phyloP scores from a whole-genome alignment of 176 grass and related monocot genomes.

The Puccinellia tenuiflora region DNA sequence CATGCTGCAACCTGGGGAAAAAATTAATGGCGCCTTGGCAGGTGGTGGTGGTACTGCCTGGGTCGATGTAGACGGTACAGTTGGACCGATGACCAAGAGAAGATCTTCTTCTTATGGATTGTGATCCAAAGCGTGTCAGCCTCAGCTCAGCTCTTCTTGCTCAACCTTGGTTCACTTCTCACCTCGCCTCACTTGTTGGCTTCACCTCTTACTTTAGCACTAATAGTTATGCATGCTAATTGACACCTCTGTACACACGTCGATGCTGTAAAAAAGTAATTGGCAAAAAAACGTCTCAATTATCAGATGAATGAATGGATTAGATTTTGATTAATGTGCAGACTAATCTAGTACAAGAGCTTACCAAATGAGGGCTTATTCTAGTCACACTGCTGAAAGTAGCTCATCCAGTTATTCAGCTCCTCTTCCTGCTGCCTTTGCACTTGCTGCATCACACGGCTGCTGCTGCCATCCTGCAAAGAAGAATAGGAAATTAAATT shows the following conservation, averaged over 20 bases:
- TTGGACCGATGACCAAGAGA: neutral
- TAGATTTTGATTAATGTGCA: neutral
- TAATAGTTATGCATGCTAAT: neutral
- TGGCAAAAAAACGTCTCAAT: neutral
- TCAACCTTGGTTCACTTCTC: neutral
- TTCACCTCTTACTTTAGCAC: neutral
- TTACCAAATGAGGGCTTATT: conserved; percentile 5
- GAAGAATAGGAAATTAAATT: neutral
- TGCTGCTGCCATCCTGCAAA: conserved; percentile 3
- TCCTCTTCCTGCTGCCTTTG: neutral
- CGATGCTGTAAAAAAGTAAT: neutral
- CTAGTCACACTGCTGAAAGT: neutral
- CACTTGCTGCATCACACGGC: neutral
- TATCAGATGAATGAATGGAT: neutral
- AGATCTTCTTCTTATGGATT: neutral
- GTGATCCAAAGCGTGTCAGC: neutral
- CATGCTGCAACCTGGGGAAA: neutral
- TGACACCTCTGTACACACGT: neutral
- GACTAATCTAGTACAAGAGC: neutral
- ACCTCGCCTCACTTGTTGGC: neutral
- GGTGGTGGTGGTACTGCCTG: neutral
- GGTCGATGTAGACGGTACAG: neutral
- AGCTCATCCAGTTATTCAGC: neutral
- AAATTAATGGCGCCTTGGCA: neutral
- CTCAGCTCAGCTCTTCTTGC: neutral